phyloP scores from a whole-genome alignment of 352 stramenopile species.

The Globisporangium megalacanthum region DNA sequence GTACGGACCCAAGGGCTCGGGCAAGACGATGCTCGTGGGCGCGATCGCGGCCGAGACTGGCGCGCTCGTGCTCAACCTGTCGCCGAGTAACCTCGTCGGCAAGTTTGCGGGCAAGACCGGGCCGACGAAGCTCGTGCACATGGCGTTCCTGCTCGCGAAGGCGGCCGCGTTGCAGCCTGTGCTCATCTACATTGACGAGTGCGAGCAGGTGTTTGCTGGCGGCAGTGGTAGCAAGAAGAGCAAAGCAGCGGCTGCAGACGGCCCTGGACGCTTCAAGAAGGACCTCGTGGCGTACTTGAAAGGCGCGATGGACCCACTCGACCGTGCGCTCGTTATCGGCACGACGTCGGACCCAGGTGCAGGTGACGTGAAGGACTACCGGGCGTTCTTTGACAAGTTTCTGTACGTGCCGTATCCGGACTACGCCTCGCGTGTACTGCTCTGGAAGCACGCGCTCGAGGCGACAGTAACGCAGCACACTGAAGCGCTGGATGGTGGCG shows the following conservation, averaged over 20 bases:
- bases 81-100: constrained; percentile 87
- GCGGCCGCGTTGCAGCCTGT: constrained; percentile 79
- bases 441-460: constrained; percentile 85
- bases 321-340: constrained; percentile 90
- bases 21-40: constrained; percentile 92
- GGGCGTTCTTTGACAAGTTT: constrained; percentile 90
- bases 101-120: constrained; percentile 92
- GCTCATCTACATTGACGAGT: constrained; percentile 94
- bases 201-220: constrained; percentile 84
- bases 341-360: constrained; percentile 78
- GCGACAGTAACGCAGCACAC: constrained; percentile 37
- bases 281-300: constrained; percentile 93
- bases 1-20: constrained; percentile 88
- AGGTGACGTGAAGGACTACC: constrained; percentile 85
- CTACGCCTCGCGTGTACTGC: constrained; percentile 84
- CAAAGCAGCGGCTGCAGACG: constrained; percentile 61
- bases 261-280: constrained; percentile 89
- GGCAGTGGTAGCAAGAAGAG: constrained; percentile 75
- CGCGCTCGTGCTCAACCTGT: constrained; percentile 94
- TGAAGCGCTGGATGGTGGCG: constrained; percentile 11
- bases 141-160: constrained; percentile 91
- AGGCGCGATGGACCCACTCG: constrained; percentile 74
- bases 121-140: constrained; percentile 91
- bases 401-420: constrained; percentile 91
- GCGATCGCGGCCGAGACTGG: constrained; percentile 90